These are phyloP conservation scores for Leptographium procerum DNA, from an alignment of 2,329 filamentous ascomycete species.

Conservation along the genomic window DNA sequence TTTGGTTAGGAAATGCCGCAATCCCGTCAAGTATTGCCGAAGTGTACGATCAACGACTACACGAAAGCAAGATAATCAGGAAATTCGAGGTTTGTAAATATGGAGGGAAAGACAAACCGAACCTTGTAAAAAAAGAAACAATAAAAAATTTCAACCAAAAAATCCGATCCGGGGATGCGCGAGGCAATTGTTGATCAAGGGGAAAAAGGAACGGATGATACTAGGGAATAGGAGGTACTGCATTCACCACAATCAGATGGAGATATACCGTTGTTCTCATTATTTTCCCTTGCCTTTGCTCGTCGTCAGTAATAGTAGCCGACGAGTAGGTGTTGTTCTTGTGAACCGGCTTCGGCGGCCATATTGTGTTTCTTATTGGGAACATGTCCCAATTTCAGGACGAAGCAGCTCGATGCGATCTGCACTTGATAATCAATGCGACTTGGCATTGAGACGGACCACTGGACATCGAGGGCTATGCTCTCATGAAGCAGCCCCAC, in stretches of 20 bases:
- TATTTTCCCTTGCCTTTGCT: background rate
- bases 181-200: background rate
- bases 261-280: background rate
- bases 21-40: slow-evolving; percentile 4
- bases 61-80: slow-evolving; percentile 4
- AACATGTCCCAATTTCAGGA: background rate
- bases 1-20: slow-evolving; percentile 2
- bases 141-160: slow-evolving; percentile 5
- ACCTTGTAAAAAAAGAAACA: slow-evolving; percentile 6
- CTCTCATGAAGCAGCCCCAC: background rate
- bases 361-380: background rate
- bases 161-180: background rate
- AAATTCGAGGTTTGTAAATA: slow-evolving; percentile 6
- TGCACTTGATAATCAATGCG: background rate
- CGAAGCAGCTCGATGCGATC: background rate
- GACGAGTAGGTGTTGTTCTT: background rate
- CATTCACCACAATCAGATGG: background rate
- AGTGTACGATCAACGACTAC: slow-evolving; percentile 8
- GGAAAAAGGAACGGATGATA: background rate
- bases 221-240: background rate
- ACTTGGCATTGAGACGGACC: background rate
- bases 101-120: slow-evolving; percentile 6
- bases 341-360: background rate
- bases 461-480: too few relatives aligned
- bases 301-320: background rate